Percentiles rank a stretch among this genome's conserved stretches.
These are phyloP conservation scores for Aspergillus sp. DNA, from an alignment of 2,329 filamentous ascomycete genomes.

Conservation along the genomic window DNA sequence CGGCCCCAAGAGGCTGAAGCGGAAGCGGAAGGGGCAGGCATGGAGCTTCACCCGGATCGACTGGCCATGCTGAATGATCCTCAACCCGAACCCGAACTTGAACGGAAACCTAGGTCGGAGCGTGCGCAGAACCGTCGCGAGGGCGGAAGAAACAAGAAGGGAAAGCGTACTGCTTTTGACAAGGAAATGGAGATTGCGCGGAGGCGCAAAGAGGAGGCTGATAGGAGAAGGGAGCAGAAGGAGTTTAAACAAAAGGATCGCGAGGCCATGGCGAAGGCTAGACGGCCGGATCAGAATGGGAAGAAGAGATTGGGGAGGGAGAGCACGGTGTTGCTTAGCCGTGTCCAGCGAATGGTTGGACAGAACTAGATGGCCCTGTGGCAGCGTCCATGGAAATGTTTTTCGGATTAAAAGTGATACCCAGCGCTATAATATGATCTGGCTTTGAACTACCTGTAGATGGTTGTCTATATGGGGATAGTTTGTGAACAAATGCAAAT, in stretches of 20 bases:
- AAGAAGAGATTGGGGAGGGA: conserved; percentile 76
- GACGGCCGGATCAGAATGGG: conserved; percentile 57
- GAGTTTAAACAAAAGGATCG: conserved; percentile 67
- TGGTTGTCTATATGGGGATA: not conserved
- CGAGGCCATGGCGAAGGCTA: conserved; percentile 56
- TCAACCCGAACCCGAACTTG: conserved; percentile 15
- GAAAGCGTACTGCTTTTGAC: conserved; percentile 49
- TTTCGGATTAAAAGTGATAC: conserved; percentile 15
- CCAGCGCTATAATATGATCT: conserved; percentile 10
- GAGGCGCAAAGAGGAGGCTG: conserved; percentile 50
- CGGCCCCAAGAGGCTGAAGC: conserved; percentile 18
- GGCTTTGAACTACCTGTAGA: not conserved
- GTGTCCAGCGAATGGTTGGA: conserved; percentile 65
- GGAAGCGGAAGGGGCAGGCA: conserved; percentile 26
- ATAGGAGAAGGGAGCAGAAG: conserved; percentile 58
- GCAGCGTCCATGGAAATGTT: conserved; percentile 6
- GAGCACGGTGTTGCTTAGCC: conserved; percentile 69
- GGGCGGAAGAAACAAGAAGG: conserved; percentile 27
- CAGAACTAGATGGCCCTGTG: conserved; percentile 15
- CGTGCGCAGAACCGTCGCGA: conserved; percentile 16
- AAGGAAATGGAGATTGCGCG: conserved; percentile 65
- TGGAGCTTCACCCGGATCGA: conserved; percentile 56
- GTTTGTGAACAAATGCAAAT: conserved; percentile 1
- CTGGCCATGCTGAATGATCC: conserved; percentile 51
- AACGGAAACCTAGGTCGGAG: conserved; percentile 13